Percentiles rank a stretch among this genome's conserved stretches.
phyloP scores from a whole-genome alignment of 2,329 filamentous ascomycete species.

The Cladobotryum mycophilum region DNA sequence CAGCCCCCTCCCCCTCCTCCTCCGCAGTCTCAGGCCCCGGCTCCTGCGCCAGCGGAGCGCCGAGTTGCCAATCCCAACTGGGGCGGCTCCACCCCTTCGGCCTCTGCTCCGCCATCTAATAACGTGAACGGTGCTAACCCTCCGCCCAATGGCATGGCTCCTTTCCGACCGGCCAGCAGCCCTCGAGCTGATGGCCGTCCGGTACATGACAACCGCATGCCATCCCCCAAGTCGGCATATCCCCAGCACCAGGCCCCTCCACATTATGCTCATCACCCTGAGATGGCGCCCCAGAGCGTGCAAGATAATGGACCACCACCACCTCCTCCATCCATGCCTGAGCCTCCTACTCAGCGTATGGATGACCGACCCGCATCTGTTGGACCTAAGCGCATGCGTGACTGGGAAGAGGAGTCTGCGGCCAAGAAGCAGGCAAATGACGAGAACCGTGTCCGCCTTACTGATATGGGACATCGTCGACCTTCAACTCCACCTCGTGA shows the following conservation, averaged over 20 bases:
- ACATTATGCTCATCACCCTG: slow-evolving; percentile 64
- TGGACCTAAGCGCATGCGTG: slow-evolving; percentile 74
- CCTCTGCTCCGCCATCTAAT: slow-evolving; percentile 31
- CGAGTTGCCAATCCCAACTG: slow-evolving; percentile 57
- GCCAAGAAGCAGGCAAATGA: slow-evolving; percentile 85
- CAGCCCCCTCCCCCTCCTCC: slow-evolving; percentile 46
- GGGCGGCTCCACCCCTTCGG: slow-evolving; percentile 45
- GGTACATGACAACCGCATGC: slow-evolving; percentile 74
- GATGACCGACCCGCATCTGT: slow-evolving; percentile 74
- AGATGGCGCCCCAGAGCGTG: slow-evolving; percentile 52
- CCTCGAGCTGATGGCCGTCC: slow-evolving; percentile 76
- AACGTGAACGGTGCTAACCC: slow-evolving; percentile 30
- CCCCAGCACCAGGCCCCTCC: slow-evolving; percentile 61
- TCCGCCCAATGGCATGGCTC: slow-evolving; percentile 53
- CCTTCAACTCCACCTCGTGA: slow-evolving; percentile 67
- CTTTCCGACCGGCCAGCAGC: slow-evolving; percentile 66
- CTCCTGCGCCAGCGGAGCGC: slow-evolving; percentile 45
- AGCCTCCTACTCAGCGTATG: slow-evolving; percentile 57
- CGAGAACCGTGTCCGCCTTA: slow-evolving; percentile 77
- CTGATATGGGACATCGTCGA: slow-evolving; percentile 75
- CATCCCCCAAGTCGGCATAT: slow-evolving; percentile 87
- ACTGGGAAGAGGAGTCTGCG: slow-evolving; percentile 82
- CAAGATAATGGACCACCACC: slow-evolving; percentile 49
- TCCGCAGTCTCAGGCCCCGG: slow-evolving; percentile 42
- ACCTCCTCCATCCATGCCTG: slow-evolving; percentile 48